Percentiles rank a stretch among this genome's conserved stretches.
Evolutionary conservation across 2,329 filamentous ascomycete species (phyloP).

Genomic region (Paramyrothecium roridum): DNA sequence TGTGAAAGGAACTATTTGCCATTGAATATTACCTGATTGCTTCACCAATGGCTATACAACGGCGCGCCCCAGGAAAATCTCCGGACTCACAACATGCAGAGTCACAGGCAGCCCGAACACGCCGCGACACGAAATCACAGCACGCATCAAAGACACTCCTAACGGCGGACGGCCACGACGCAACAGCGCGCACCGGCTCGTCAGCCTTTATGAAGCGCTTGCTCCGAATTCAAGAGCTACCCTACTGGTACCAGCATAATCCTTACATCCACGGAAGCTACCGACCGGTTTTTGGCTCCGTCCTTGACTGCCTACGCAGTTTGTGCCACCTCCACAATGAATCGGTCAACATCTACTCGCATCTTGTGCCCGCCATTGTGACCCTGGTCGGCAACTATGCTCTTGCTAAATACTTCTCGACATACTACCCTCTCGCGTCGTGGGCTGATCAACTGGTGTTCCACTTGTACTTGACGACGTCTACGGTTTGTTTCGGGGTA

Average conservation of each 20-base stretch:
- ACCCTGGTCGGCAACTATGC: slow-evolving; percentile 11
- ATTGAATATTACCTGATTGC: too few relatives aligned
- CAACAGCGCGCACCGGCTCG: too few relatives aligned
- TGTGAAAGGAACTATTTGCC: too few relatives aligned
- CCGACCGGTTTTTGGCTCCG: slow-evolving; percentile 35
- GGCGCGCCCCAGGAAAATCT: too few relatives aligned
- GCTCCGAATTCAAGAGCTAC: slow-evolving; percentile 11
- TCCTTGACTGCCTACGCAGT: slow-evolving; percentile 30
- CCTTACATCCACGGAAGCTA: slow-evolving; percentile 24
- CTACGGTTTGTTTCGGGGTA: slow-evolving; percentile 9
- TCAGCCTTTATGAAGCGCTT: too few relatives aligned
- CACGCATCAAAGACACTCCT: too few relatives aligned
- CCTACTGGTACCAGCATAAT: slow-evolving; percentile 16
- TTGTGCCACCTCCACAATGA: slow-evolving; percentile 34
- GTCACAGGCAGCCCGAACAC: too few relatives aligned
- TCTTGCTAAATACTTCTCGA: neutral
- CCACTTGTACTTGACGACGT: neutral
- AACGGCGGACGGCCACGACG: too few relatives aligned
- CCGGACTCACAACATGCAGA: too few relatives aligned
- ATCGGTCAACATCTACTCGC: slow-evolving; percentile 27
- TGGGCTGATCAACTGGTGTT: neutral
- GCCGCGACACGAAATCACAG: too few relatives aligned
- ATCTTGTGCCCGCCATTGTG: slow-evolving; percentile 37
- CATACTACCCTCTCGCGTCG: neutral
- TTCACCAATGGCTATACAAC: too few relatives aligned